Evolutionary conservation across 495 filamentous ascomycete species (phyloP).

Genomic region (Ramalina peruviana): DNA sequence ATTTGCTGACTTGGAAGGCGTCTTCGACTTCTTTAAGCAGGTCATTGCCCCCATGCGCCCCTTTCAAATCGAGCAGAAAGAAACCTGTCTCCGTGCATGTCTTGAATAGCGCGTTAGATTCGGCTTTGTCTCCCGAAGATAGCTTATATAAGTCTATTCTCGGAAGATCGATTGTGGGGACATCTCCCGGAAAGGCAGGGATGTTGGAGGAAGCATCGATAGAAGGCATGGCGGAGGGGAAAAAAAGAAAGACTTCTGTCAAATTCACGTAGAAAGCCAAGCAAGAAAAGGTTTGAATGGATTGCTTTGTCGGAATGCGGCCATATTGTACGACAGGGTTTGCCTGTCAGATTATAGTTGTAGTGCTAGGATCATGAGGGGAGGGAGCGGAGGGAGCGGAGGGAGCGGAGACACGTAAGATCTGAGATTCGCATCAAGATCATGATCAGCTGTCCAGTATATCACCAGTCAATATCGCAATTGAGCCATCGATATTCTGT

Average conservation of each 20-base stretch:
- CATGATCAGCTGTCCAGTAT: too few species aligned
- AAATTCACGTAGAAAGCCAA: too few species aligned
- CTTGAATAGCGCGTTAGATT: neutral
- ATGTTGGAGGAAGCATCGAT: neutral
- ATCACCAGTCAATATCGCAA: too few species aligned
- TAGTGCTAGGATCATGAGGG: too few species aligned
- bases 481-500: too few species aligned
- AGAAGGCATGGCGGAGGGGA: neutral
- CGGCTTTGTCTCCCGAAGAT: neutral
- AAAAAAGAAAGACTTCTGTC: neutral
- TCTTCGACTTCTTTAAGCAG: neutral
- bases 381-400: too few species aligned
- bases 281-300: neutral
- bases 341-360: neutral
- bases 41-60: neutral
- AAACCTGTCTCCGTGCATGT: neutral
- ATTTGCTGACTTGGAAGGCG: neutral
- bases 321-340: neutral
- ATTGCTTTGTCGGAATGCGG: too few species aligned
- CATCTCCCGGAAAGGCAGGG: neutral
- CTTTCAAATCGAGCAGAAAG: slow-evolving; percentile 1
- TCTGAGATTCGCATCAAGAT: too few species aligned
- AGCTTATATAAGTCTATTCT: neutral
- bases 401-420: too few species aligned
- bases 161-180: neutral